Base-by-base conservation (phyloP, 1,139 yeast species). In the Trichomonascaceae sp. region DNA sequence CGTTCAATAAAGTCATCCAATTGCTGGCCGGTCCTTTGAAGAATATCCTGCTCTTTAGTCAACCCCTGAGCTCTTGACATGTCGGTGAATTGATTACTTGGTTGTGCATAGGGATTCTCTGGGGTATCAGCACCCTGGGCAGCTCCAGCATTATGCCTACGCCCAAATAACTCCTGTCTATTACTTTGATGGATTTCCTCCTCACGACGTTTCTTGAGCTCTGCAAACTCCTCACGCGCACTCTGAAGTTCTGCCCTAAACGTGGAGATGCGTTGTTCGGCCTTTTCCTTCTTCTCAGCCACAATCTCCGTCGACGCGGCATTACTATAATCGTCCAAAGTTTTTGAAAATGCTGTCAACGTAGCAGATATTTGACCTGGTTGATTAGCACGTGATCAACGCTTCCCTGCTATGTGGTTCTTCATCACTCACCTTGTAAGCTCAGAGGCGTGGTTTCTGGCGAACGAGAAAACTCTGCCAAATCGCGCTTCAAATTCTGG, bases 1-100 rank as follows among this genome's bases (percentile, higher is more conserved):
- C 89, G 85, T 65, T 88, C 97, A 53, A 93, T 71, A 50, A 93
- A 89, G 60, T 87, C 90, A 66, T 93, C 99, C 59, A 93, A 73
- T 66, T 88, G 96, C 55, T 83, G 84, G 38, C 87, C 83, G 0
- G 96, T 90, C 55, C 88, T 74, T 27, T 79, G 77, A 55, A 93
- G 74, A 8, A 85, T 78, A 53, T 80, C 79, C 43, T 77, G 77
- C 66, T 90, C 97, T 58, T 83, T 80, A 57, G 79, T 74, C 54
- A 88, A 71, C 0, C 95, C 95, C 55, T 87, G 86, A 58, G 76
- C 80, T 61, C 77, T 58, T 53, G 69, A 50, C 47, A 68, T 60
- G 48, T 60, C 57, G 7, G 60, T 55, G 52, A 55, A 56, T 43
- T 51, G 44, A 55, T 53, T 44, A 52, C 49, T 39, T 15, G 47